Evolutionary conservation across 1,139 yeast genomes (phyloP), one percentile per base, ranked within the genome.

Genomic region (Kurtzmaniella natalensis): DNA sequence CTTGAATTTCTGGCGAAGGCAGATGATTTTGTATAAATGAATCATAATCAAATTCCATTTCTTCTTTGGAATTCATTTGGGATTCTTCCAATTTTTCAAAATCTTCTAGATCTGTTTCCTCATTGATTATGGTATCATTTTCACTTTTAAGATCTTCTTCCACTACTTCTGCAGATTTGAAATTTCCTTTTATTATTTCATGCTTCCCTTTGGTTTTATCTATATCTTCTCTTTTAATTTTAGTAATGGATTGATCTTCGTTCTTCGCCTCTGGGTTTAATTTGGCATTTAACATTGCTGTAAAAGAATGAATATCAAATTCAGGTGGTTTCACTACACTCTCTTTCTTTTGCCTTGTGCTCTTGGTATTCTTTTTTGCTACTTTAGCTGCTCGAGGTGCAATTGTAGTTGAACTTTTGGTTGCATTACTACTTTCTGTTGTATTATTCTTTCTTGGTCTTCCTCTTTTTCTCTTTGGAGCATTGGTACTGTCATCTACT

Each of bases 291-390:
- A 56, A 36, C 47, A 55, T 41, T 1, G 60, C 59, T 1, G 61
- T 56, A 35, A 55, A 56, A 2, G 58, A 52, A 37, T 55, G 59
- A 20, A 56, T 54, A 37, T 56, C 60, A 39, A 55, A 55, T 22
- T 37, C 26, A 13, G 25, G 18, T 10, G 13, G 18, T 3, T 7
- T 5, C 11, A 10, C 13, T 5, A 13, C 11, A 8, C 24, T 21
- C 9, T 21, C 26, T 6, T 28, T 37, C 22, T 32, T 19, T 14
- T 28, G 26, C 8, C 25, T 20, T 14, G 24, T 14, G 23, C 18
- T 30, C 18, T 7, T 22, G 22, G 8, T 17, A 14, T 15, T 22
- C 30, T 18, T 23, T 22, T 23, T 9, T 15, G 27, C 13, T 11
- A 14, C 19, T n/a, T 21, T 26, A 6, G 13, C n/a, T 15, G 10